Evolutionary conservation across 2,329 filamentous ascomycete genomes (phyloP), one percentile per base, ranked within the genome.

Genomic region (Anisogramma anomala): DNA sequence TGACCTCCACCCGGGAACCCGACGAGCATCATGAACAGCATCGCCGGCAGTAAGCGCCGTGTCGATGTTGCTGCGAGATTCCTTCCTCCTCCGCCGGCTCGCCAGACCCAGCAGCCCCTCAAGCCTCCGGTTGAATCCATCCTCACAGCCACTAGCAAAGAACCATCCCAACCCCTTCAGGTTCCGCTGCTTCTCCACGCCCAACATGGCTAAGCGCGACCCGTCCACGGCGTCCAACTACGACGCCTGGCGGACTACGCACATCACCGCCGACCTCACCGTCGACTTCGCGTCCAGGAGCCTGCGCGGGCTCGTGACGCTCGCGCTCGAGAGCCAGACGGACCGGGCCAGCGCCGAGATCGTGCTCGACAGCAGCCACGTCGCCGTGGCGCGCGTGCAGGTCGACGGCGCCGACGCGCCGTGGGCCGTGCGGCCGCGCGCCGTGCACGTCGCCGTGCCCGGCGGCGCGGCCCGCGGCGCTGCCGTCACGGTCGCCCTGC

Each of bases 211-310:
- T 22, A 53, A 69, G 37, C 76, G 84, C 55, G 89, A 96, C 64
- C 87, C 87, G 39, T 93, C 87, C 60, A 95, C 91, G 19, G 66
- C 91, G 45, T 83, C 84, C 57, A 96, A 96, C 67, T 95, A 95
- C 63, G 79, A 84, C 60, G 79, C 82, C 42, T 95, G 86, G 79
- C 70, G 76, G 47, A 94, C 85, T 14, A 79, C 73, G 58, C 87
- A 95, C 65, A 91, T 86, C 15, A 80, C 76, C 15, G 83, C 84
- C 43, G 78, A 83, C 59, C 77, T 95, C 55, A 77, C 78, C 51
- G 79, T 96, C 52, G 79, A 94, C 55, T 98, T 96, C 59, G 74
- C 82, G 46, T 71, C 77, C 56, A 84, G 86, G 67, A 71, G 74
- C 41, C 71, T 96, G 48, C 74, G 72, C 46, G 91, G 91, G 18